A percentile compares a stretch with the other conserved stretches of the same genome.
Evolutionary conservation across 2,329 filamentous ascomycete genomes (phyloP).

Genomic region (Westerdykella aurantiaca): DNA sequence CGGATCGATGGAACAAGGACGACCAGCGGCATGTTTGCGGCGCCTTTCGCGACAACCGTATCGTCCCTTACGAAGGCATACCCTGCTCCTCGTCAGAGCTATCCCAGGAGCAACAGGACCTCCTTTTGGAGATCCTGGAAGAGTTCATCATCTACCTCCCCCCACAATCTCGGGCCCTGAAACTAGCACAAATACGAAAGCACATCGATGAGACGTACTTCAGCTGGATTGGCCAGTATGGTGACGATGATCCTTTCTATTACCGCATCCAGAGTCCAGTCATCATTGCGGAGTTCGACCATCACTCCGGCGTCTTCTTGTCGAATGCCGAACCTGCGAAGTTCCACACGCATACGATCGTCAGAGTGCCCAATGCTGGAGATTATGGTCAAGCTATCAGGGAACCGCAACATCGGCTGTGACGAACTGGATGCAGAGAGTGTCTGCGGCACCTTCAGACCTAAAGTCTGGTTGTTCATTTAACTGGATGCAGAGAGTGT

Average conservation of each 20-base stretch:
- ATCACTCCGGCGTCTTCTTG: conserved; percentile 73
- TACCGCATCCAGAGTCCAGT: conserved; percentile 73
- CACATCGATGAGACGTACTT: conserved; percentile 70
- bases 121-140: conserved; percentile 55
- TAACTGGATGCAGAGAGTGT: too few species aligned
- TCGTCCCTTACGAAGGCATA: conserved; percentile 67
- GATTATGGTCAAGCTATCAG: conserved; percentile 63
- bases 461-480: background rate
- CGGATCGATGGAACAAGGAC: conserved; percentile 70
- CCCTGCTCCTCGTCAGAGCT: conserved; percentile 40
- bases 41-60: conserved; percentile 70
- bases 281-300: conserved; percentile 69
- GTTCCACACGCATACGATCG: conserved; percentile 72
- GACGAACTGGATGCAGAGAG: too few species aligned
- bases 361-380: conserved; percentile 66
- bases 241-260: conserved; percentile 66
- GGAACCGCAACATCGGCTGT: background rate
- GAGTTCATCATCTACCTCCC: conserved; percentile 68
- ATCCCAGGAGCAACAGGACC: conserved; percentile 48
- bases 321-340: conserved; percentile 67
- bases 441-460: too few species aligned
- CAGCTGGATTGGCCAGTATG: conserved; percentile 69
- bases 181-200: conserved; percentile 50
- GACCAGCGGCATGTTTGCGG: conserved; percentile 75
- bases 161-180: conserved; percentile 46